Evolutionary conservation across 495 filamentous ascomycete species (phyloP).

Genomic region (Xylaria grammica): DNA sequence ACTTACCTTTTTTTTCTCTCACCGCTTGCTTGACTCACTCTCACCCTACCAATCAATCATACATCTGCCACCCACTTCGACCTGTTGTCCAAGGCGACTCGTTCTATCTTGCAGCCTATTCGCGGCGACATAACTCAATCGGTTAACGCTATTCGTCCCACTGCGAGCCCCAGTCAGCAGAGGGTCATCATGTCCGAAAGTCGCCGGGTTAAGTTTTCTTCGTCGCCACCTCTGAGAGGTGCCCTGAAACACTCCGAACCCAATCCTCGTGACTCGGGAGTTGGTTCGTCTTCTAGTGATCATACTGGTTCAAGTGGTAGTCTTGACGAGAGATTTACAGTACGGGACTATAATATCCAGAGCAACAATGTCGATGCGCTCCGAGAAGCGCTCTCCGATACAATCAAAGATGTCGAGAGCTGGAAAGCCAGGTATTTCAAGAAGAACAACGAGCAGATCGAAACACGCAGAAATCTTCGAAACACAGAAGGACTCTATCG

Average conservation of each 20-base stretch:
- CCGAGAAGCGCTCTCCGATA: constrained; percentile 36
- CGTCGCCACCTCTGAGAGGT: constrained; percentile 19
- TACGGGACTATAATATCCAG: constrained; percentile 36
- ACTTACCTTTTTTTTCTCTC: not conserved
- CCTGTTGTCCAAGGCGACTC: not conserved
- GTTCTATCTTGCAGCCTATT: constrained; percentile 8
- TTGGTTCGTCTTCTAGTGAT: constrained; percentile 41
- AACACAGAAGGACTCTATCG: constrained; percentile 28
- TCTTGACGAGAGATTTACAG: constrained; percentile 41
- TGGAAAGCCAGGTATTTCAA: constrained; percentile 30
- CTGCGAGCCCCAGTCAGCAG: not conserved
- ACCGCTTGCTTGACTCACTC: constrained; percentile 17
- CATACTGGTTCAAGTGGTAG: constrained; percentile 37
- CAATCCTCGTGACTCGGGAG: constrained; percentile 34
- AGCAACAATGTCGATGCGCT: constrained; percentile 35
- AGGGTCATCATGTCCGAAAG: constrained; percentile 15
- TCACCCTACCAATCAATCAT: not conserved
- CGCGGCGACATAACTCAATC: constrained; percentile 2
- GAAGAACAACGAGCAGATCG: constrained; percentile 29
- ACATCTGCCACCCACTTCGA: not conserved
- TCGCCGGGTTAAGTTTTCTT: constrained; percentile 29
- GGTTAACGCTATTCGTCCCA: not conserved
- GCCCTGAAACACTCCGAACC: constrained; percentile 26
- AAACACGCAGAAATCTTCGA: constrained; percentile 25
- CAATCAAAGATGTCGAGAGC: constrained; percentile 35